Evolutionary conservation across 805 yeast species (phyloP), one percentile per base, ranked within the genome.

Genomic region (Sungouiozyma ichnusensis): DNA sequence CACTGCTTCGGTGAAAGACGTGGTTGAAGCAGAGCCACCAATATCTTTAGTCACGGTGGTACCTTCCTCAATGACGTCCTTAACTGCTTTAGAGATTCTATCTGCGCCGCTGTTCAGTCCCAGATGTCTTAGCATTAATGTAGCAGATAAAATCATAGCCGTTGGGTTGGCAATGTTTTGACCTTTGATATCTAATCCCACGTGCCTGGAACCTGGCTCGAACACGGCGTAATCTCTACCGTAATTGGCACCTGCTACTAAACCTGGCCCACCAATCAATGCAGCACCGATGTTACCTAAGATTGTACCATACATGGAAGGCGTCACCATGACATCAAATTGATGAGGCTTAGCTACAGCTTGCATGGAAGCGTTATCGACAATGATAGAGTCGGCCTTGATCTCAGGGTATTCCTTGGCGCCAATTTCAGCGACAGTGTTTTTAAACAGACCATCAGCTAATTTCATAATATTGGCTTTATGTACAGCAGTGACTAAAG

Each of bases 131-230:
- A 90, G 77, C 81, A 90, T 67, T 82, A 90, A 79, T 50, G 88
- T 70, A 37, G 95, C 77, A 46, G 96, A 85, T 60, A 92, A 74
- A 58, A 90, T 83, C 90, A 90, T 83, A 55, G 96, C 97, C 48
- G 97, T 85, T 65, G 98, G 98, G 79, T 90, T 90, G 51, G 97
- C 97, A 50, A 85, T 75, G 74, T 86, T 84, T 69, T 85, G 77
- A 63, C 95, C 97, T 74, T 85, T 76, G 66, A 92, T 85, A 68
- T 90, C 97, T 57, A 90, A 75, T 69, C 97, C 97, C 60, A 88
- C 97, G 73, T 88, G 97, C 77, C 98, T 85, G 72, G 97, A 88
- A 71, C 97, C 98, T 59, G 98, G 97, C 75, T 90, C 98, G 68
- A 92, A 90, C 48, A 90, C 94, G 44, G 97, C 97, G 66, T 82